Percentiles rank a stretch among this genome's conserved stretches.
These are phyloP conservation scores for Camellia granthamiana DNA, from an alignment of 148 eudicot genomes.

Conservation along the genomic window DNA sequence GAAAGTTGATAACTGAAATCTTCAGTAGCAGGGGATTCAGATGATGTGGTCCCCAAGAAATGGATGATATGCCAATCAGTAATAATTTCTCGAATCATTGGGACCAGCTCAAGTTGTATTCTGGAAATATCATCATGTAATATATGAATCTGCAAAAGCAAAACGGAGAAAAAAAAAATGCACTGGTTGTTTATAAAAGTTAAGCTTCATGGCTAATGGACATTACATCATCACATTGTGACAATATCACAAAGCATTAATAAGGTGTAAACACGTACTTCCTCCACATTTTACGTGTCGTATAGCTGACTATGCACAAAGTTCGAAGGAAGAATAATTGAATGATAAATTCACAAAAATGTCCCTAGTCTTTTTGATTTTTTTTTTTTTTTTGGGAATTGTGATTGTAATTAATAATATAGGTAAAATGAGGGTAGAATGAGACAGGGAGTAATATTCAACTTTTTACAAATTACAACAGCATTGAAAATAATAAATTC, in stretches of 20 bases:
- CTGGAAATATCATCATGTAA: conserved; percentile 60
- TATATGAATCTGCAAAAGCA: conserved; percentile 62
- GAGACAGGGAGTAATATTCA: too few relatives aligned
- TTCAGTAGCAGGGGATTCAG: conserved; percentile 67
- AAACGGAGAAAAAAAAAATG: not conserved
- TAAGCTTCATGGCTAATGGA: not conserved
- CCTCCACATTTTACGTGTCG: too few relatives aligned
- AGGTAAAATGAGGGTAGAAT: too few relatives aligned
- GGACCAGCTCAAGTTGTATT: conserved; percentile 81
- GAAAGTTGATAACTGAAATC: conserved; percentile 92
- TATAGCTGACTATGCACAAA: too few relatives aligned
- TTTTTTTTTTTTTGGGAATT: too few relatives aligned
- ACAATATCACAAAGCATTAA: too few relatives aligned
- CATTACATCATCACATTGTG: not conserved
- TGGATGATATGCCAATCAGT: conserved; percentile 90
- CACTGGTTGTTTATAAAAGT: not conserved
- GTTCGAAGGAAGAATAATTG: too few relatives aligned
- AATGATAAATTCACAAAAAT: too few relatives aligned
- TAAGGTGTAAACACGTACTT: not conserved
- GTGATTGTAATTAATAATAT: too few relatives aligned
- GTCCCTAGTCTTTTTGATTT: too few relatives aligned
- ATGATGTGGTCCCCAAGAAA: conserved; percentile 71
- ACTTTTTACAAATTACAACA: too few relatives aligned
- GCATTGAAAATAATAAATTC: too few relatives aligned
- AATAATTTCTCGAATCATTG: conserved; percentile 76